Percentiles rank a stretch among this genome's conserved stretches.
These are phyloP conservation scores for Phyllosticta citribraziliensis DNA, from an alignment of 2,329 filamentous ascomycete species.

Conservation along the genomic window DNA sequence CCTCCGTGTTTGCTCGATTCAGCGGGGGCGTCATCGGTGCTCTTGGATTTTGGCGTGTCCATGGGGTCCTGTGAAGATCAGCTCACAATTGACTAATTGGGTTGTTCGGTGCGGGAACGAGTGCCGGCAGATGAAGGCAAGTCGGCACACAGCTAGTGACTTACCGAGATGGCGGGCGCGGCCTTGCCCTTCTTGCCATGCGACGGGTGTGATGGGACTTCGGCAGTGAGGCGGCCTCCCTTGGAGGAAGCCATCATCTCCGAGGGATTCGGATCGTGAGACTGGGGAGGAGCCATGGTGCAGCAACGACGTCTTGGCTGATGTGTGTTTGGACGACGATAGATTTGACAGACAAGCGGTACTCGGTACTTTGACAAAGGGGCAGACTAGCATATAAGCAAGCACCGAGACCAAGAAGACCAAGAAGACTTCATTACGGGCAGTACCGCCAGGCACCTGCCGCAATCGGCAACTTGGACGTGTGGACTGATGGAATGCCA, in stretches of 20 bases:
- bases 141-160: neutral
- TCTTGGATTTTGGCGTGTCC: neutral
- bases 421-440: neutral
- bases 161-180: neutral
- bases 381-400: neutral
- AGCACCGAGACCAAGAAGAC: neutral
- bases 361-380: neutral
- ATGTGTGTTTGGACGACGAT: neutral
- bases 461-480: neutral
- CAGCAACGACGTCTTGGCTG: neutral
- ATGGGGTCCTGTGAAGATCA: neutral
- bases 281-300: neutral
- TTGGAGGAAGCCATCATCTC: neutral
- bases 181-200: neutral
- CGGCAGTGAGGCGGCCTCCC: neutral
- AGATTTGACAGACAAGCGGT: neutral
- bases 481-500: neutral
- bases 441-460: neutral
- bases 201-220: neutral
- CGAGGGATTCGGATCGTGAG: neutral
- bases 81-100: neutral
- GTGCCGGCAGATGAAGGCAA: neutral
- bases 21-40: neutral
- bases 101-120: neutral
- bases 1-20: neutral